Base-by-base conservation (phyloP, 495 filamentous ascomycete species). In the Penicillium subrubescens region DNA sequence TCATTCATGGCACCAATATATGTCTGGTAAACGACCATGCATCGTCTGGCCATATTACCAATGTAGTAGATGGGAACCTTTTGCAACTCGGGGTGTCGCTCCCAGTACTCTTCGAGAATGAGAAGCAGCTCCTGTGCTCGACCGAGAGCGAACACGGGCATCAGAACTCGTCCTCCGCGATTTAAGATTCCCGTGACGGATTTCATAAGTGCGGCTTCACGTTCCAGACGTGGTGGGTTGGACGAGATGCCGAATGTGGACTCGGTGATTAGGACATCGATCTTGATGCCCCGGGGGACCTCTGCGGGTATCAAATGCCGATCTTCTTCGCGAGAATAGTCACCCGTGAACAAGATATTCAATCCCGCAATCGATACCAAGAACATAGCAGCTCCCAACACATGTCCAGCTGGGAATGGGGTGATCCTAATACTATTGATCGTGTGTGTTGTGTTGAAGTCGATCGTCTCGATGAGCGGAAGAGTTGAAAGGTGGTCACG, bases 1-100 rank as follows among this genome's bases (percentile, higher is more conserved):
- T 97, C 94, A 73, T 99, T 99, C 95, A 99, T 99, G 29, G 93
- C 91, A 58, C 91, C 90, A 62, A 97, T 90, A 71, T 97, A 98
- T 1, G 95, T 99, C 75, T 97, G 94, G 71, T 99, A 99, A 7
- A 99, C 93, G 19, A 97, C 86, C 95, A 99, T 99, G 73, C 95
- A 99, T 75, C 96, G 95, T 66, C 94, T 82, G 1, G 95, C 95
- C 53, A 97, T 84, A 71, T 94, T 96, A 64, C 90, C 92, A 55
- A 95, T 95, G 75, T 97, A 99, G 80, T 97, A 99, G 59, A 99
- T 98, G 19, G 95, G 95, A 21, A 90, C 88, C 63, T 90, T 92
- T 67, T 96, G 94, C 68, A 88, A 90, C 71, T 97, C 92, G 0
- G 85, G 79, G 70, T 98, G 93, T 41, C 89, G 88, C 52, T 85